Base-by-base conservation (phyloP, 768 basidiomycete species). In the Tylopilus plumbeoviolaceoides region DNA sequence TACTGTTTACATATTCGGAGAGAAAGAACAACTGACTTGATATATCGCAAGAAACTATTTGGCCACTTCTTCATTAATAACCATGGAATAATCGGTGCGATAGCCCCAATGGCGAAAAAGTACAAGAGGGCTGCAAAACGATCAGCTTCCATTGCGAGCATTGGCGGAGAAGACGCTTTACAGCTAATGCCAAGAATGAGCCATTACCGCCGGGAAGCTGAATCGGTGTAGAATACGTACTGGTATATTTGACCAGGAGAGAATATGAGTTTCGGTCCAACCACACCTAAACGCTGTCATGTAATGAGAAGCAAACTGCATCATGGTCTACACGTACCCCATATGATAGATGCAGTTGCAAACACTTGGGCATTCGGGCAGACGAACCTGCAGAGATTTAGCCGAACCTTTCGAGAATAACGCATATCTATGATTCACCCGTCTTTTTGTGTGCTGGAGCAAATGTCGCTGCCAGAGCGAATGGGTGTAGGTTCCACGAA, bases 61-160 rank as follows among this genome's bases (percentile, higher is more conserved):
- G 87, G 87, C 68, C 82, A 87, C 64, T 70, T 73, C 62, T 77
- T 81, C 55, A 82, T 79, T 51, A 87, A 59, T 15, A 85, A 50
- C 80, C 81, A 90, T 15, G 81, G 75, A 38, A 82, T 62, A 44
- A 87, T 60, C 0, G 89, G 89, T 31, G 82, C 78, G 14, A 81
- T 58, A 10, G 85, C 82, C 28, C 91, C 90, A 41, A 86, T 73
- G 47, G 88, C 69, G 73, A 92, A 91, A 71, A 89, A 90, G 53
- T 81, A 83, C n/a, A 80, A 65, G 20, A 91, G 70, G 5, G 76
- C 83, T 80, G 2, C 30, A 42, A 54, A 15, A 12, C 7, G 45
- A 23, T 77, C 67, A 69, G 73, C 27, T 2, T 17, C 7, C 23
- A 27, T 4, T 18, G 9, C 30, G 30, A 39, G 3, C 38, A 30